These are phyloP conservation scores for Trichoderma hamatum DNA, from an alignment of 2,329 filamentous ascomycete species.

Conservation along the genomic window DNA sequence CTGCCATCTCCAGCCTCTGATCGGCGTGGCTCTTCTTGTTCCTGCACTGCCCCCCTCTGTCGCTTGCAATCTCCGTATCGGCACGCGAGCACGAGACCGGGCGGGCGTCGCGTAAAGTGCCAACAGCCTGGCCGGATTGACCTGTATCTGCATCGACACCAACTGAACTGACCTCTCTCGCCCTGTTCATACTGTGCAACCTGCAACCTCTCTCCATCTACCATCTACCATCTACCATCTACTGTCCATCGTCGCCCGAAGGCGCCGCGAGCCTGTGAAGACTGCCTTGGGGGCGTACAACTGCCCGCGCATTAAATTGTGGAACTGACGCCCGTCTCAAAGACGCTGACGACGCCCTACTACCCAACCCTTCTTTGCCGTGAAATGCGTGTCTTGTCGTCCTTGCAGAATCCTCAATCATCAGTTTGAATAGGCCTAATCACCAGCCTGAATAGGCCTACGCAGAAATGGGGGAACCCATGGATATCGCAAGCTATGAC, in stretches of 20 bases:
- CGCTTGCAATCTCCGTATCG: conserved; percentile 25
- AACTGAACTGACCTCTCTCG: not conserved
- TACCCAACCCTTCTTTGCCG: not conserved
- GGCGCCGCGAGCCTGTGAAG: conserved; percentile 14
- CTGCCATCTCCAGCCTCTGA: conserved; percentile 2
- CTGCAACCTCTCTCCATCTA: conserved; percentile 9
- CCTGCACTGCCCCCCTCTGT: conserved; percentile 25
- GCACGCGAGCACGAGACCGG: conserved; percentile 27
- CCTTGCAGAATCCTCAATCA: conserved; percentile 11
- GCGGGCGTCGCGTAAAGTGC: conserved; percentile 26
- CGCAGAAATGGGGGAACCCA: conserved; percentile 24
- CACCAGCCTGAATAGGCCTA: conserved; percentile 3
- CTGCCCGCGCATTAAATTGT: conserved; percentile 5
- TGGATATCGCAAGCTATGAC: conserved; percentile 14
- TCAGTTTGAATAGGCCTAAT: conserved; percentile 6
- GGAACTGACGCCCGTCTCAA: not conserved
- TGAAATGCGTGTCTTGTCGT: conserved; percentile 24
- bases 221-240: conserved; percentile 3
- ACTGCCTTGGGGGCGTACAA: not conserved
- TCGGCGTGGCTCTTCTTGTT: conserved; percentile 12
- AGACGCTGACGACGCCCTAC: conserved; percentile 7
- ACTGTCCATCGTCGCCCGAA: not conserved
- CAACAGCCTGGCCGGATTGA: conserved; percentile 5
- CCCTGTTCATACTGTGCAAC: conserved; percentile 14
- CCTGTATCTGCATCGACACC: not conserved